These are phyloP conservation scores for Podila epigama DNA, from an alignment of 192 early-diverging fungal genomes.

Conservation along the genomic window DNA sequence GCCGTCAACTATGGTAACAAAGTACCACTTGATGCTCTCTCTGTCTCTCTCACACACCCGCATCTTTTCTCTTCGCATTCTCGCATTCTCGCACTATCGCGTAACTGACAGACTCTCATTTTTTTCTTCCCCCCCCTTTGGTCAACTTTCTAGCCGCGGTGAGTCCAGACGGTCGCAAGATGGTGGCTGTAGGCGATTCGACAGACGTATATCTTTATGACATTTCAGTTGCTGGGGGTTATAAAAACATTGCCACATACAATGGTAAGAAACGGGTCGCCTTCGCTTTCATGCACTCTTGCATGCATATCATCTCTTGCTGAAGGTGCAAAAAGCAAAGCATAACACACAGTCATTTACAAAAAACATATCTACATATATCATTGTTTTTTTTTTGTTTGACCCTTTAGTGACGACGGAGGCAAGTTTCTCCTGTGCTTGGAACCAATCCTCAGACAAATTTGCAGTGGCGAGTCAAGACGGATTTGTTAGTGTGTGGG, in stretches of 20 bases:
- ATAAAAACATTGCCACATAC: conserved; percentile 76
- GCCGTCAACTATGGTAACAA: conserved; percentile 90
- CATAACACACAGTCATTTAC: no score
- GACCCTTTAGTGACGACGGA: conserved; percentile 69
- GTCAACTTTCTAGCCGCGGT: conserved; percentile 68
- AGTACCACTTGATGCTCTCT: neutral
- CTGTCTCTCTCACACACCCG: no score
- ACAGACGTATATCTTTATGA: conserved; percentile 88
- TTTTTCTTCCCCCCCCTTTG: neutral
- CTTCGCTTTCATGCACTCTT: no score
- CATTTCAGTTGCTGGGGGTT: conserved; percentile 70
- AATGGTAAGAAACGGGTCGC: conserved; percentile 60
- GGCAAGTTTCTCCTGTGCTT: conserved; percentile 93
- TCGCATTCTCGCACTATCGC: no score
- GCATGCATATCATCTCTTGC: no score
- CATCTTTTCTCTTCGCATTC: no score
- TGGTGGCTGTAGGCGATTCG: conserved; percentile 93
- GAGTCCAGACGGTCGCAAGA: conserved; percentile 89
- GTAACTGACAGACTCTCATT: neutral
- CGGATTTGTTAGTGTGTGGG: conserved; percentile 93
- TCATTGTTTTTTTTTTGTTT: conserved; percentile 7
- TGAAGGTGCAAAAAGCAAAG: no score
- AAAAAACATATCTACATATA: no score
- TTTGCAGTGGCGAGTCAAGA: conserved; percentile 98
- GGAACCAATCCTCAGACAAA: conserved; percentile 91